Base-by-base conservation (phyloP, 2,329 filamentous ascomycete species). In the Myriosclerotinia duriaeana region DNA sequence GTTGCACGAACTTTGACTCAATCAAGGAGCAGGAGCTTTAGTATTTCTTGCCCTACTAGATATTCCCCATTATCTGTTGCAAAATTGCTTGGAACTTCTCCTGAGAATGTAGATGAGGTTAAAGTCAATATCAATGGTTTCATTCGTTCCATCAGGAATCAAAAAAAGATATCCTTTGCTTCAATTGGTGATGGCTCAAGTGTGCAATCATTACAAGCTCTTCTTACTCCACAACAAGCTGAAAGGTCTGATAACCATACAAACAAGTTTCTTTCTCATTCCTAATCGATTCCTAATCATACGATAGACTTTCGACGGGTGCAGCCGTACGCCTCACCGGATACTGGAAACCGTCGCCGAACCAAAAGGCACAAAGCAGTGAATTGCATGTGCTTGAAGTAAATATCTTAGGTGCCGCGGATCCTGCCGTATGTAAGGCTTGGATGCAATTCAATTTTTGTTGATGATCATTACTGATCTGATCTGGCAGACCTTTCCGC, bases 181-280 rank as follows among this genome's bases (percentile, higher is more conserved):
- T 86, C 92, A 68, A 82, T 98, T 63, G 89, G 89, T 14, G 95
- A 99, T 81, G 95, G 95, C 54, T 96, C 93, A 15, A 92, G 90
- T 53, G 82, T 91, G 71, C 82, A 88, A 69, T 83, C 91, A 38
- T 78, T 98, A 65, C 95, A 99, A 80, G 72, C 72, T 59, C 66
- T 76, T 7, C 68, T 77, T 40, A 74, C 70, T 55, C 72, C 72
- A 36, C 67, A 70, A 62, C 72, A 73, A 72, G 68, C 72, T 50
- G 60, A 74, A 65, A 67, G 69, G 61, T 64, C 52, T 52, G 66
- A 56, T 63, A 55, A 36, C 42, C 54, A 63, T 59, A 63, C 40
- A 71, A 63, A 48, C 34, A 52, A 61, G 17, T 58, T 22, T n/a
- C 11, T 46, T 11, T 54, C 54, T n/a, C 34, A 48, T 60, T 46